Base-by-base conservation (phyloP, 805 yeast genomes). In the Saccharomycopsis babjevae region DNA sequence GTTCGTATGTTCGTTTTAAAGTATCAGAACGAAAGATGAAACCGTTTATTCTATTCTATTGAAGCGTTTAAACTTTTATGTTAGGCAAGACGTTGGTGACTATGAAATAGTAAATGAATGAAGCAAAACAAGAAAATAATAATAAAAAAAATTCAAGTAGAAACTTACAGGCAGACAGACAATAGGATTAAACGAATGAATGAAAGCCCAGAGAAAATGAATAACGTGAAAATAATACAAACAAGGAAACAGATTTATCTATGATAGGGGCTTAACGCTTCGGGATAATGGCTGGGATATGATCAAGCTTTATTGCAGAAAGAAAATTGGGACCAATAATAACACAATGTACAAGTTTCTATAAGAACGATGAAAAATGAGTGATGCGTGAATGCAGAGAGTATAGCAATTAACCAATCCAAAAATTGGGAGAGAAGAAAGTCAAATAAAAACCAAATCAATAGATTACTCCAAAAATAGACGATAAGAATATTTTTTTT, bases 351-450 rank as follows among this genome's bases (percentile, higher is more conserved):
- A 46, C 52, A 46, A 46, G 16, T 22, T 46, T 25, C 32, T 46
- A 25, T 46, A 13, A 55, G 28, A 55, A 55, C n/a, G 46, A 55
- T 36, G 16, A 32, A 28, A 54, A 55, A 39, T 55, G 57, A 55
- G 32, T 32, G 38, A 39, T 55, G 57, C 38, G 32, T 32, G 38
- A 38, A 36, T 22, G 42, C 34, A 55, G 15, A 22, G 2, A 38
- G 20, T 25, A 20, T 36, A 32, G 40, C 39, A 30, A 54, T 28
- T 32, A 28, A 30, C 15, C 8, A 30, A 28, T 28, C 5, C 8
- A 34, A 36, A 16, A 36, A 36, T 20, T 18, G 18, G 54, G 25
- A 50, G 20, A 22, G n/a, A 28, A 50, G 34, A n/a, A 50, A 50
- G n/a, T 3, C 13, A 18, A 54, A 54, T 20, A 54, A 54, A 15